Conservation (phyloP, 2,329 filamentous ascomycete species). For the Tolypocladium endophyticum region DNA sequence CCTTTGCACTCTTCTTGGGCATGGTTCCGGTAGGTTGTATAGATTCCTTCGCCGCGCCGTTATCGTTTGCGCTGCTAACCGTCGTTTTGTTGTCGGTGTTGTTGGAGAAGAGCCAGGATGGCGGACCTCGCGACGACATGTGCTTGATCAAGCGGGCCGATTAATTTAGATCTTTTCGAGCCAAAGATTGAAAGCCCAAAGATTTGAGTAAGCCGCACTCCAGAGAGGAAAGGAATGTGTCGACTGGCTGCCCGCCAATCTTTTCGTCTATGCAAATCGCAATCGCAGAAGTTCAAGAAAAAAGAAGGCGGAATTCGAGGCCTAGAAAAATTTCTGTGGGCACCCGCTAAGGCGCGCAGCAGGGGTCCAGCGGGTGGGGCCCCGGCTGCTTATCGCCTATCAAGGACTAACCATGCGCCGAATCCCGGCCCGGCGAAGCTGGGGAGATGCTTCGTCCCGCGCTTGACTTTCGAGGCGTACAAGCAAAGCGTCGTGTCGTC, state of each 20-base stretch:
- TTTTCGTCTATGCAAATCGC: background rate
- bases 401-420: conserved; percentile 7
- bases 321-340: conserved; percentile 4
- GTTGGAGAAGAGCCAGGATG: conserved; percentile 33
- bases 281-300: background rate
- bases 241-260: background rate
- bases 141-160: conserved; percentile 2
- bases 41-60: conserved; percentile 3
- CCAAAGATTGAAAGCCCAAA: background rate
- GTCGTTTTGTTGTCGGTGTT: conserved; percentile 15
- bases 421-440: conserved; percentile 1
- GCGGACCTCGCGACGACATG: conserved; percentile 25
- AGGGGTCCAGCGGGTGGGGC: conserved; percentile 3
- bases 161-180: background rate
- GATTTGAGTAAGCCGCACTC: background rate
- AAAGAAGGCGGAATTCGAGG: background rate
- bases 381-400: conserved; percentile 8
- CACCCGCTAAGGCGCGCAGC: background rate
- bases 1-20: conserved; percentile 21
- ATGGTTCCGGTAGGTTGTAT: conserved; percentile 13
- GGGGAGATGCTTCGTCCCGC: background rate
- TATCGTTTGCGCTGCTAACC: background rate
- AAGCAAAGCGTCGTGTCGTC: background rate
- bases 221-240: background rate
- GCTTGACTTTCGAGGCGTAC: background rate